These are phyloP conservation scores for Cucurbita moschata DNA, from an alignment of 306 rosid species.

Conservation along the genomic window DNA sequence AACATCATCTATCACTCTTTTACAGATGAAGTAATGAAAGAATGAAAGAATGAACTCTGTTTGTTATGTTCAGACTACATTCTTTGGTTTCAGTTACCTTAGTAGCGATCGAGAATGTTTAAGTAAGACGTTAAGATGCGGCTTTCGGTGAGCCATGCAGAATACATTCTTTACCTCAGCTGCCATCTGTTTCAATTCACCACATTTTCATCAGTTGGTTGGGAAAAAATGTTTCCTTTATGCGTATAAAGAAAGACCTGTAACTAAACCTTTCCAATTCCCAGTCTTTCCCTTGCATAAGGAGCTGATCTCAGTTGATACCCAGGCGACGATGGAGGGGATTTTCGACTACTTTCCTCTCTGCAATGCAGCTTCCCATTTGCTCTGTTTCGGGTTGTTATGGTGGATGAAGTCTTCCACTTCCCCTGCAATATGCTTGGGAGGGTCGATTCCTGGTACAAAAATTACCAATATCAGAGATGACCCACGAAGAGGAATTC, in stretches of 20 bases:
- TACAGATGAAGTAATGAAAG: neutral
- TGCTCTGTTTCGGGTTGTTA: constrained; percentile 56
- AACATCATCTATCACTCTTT: neutral
- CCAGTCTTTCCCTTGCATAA: constrained; percentile 50
- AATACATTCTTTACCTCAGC: constrained; percentile 43
- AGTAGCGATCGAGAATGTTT: constrained; percentile 70
- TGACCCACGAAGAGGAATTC: neutral
- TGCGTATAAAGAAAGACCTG: neutral
- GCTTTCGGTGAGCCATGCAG: constrained; percentile 53
- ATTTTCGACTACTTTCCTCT: constrained; percentile 49
- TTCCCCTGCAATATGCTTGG: constrained; percentile 37
- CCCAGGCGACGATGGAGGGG: constrained; percentile 41
- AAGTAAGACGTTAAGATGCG: constrained; percentile 35
- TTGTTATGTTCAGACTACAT: too few species aligned
- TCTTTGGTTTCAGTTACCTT: constrained; percentile 23
- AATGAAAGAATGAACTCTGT: too few species aligned
- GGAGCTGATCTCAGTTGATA: constrained; percentile 56
- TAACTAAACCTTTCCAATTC: constrained; percentile 50
- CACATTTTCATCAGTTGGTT: neutral
- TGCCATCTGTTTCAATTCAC: constrained; percentile 39
- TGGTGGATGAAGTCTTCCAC: constrained; percentile 32
- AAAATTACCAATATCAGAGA: neutral
- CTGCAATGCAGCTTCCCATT: constrained; percentile 45
- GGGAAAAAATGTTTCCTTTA: neutral
- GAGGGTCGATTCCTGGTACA: constrained; percentile 64